Conservation (phyloP, 495 filamentous ascomycete genomes). For the Trichocladium antarcticum region DNA sequence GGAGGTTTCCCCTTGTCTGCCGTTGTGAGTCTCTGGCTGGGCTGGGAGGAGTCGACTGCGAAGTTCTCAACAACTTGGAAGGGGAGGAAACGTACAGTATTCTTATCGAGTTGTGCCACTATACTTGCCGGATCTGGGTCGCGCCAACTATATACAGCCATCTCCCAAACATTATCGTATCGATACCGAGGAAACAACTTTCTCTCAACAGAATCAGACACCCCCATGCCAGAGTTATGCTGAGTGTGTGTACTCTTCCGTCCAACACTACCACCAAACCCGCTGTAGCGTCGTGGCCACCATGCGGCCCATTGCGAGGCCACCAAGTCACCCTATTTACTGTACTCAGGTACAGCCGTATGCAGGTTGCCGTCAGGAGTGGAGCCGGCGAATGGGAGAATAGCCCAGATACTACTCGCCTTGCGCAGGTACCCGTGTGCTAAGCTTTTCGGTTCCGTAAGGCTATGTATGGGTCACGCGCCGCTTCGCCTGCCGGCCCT, state of each 20-base stretch:
- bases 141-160: too few species aligned
- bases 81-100: not conserved
- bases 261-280: too few species aligned
- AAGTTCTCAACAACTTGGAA: not conserved
- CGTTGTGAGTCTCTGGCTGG: not conserved
- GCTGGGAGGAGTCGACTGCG: not conserved
- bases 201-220: too few species aligned
- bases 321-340: too few species aligned
- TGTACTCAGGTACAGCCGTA: not conserved
- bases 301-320: not conserved
- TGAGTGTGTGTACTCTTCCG: too few species aligned
- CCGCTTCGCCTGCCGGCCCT: too few species aligned
- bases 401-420: not conserved
- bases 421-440: not conserved
- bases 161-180: too few species aligned
- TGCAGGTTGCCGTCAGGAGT: not conserved
- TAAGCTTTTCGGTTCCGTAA: not conserved
- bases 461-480: too few species aligned
- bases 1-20: not conserved
- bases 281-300: not conserved
- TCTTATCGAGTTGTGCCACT: too few species aligned
- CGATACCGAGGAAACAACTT: too few species aligned
- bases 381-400: not conserved
- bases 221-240: too few species aligned
- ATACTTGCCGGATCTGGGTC: too few species aligned